Evolutionary conservation across 306 rosid genomes (phyloP), one percentile per base, ranked within the genome.

Genomic region (Rubus parviflorus): DNA sequence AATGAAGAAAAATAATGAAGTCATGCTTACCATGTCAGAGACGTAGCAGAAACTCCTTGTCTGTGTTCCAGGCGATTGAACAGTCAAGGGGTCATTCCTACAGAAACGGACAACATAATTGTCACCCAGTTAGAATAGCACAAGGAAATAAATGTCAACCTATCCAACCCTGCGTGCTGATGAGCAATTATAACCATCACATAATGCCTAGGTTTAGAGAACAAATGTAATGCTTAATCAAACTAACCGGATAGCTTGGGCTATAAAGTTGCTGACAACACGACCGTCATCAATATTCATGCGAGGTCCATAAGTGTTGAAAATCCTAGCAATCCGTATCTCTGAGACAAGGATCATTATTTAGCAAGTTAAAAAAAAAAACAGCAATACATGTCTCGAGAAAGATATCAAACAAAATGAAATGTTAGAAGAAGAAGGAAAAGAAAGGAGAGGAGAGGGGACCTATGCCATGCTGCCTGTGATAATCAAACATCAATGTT

Each of bases 221-320:
- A 8, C 45, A 30, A 16, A 35, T 30, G 23, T 68, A 3, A 75
- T 23, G 43, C 58, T 72, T 65, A 45, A 63, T 43, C 25, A 45
- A 35, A 74, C 81, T 76, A 72, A 95, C 98, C 98, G 97, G 65
- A 95, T 58, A 11, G 97, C 97, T 87, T 95, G 98, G 48, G 98
- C 98, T 45, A 95, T 88, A 86, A 95, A 95, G 85, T 95, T 95
- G 90, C 98, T 95, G 62, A 95, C 98, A 25, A 95, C 98, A 72
- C 98, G 98, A 1, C 98, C 98, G 58, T 95, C 98, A 30, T 94
- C 98, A 35, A 94, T 94, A 73, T 94, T 94, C 98, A 94, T 94
- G 80, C 98, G 92, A 13, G 98, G 97, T 12, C 98, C 98, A 22
- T 94, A 94, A 43, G 98, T 94, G 89, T 94, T 94, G 42, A 94